A percentile compares a stretch with the other conserved stretches of the same genome.
Conservation (phyloP, 2,329 filamentous ascomycete species). For the Zalaria sp. region DNA sequence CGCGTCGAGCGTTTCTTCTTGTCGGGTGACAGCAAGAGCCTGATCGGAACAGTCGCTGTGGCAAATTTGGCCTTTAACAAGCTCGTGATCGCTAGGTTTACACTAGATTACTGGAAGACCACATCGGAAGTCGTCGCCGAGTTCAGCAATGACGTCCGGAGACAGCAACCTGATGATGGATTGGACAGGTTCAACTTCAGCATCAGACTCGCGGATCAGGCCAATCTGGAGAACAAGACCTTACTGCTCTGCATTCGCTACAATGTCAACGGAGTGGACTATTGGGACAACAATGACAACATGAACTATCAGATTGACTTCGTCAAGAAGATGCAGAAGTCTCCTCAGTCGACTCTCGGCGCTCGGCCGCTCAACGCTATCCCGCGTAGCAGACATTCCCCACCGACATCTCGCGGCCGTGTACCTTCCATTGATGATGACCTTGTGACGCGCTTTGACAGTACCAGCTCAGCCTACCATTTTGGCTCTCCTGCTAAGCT, state of each 20-base stretch:
- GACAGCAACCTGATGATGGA: slow-evolving; percentile 46
- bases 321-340: slow-evolving; percentile 54
- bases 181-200: slow-evolving; percentile 88
- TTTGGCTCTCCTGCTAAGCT: slow-evolving; percentile 30
- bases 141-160: slow-evolving; percentile 64
- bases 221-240: slow-evolving; percentile 84
- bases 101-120: slow-evolving; percentile 96
- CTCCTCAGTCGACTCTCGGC: slow-evolving; percentile 9
- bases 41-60: slow-evolving; percentile 73
- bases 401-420: slow-evolving; percentile 25
- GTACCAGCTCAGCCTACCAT: slow-evolving; percentile 22
- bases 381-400: slow-evolving; percentile 34
- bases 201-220: slow-evolving; percentile 82
- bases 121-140: slow-evolving; percentile 90
- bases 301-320: slow-evolving; percentile 95
- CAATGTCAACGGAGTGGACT: slow-evolving; percentile 67
- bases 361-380: slow-evolving; percentile 37
- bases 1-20: slow-evolving; percentile 76
- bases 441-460: slow-evolving; percentile 47
- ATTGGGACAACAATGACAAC: slow-evolving; percentile 85
- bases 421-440: slow-evolving; percentile 50
- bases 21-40: slow-evolving; percentile 71
- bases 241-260: slow-evolving; percentile 88
- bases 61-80: slow-evolving; percentile 87
- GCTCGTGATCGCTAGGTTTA: slow-evolving; percentile 80